phyloP scores from a whole-genome alignment of 768 basidiomycete genomes.

The Leccinum rimulosum region DNA sequence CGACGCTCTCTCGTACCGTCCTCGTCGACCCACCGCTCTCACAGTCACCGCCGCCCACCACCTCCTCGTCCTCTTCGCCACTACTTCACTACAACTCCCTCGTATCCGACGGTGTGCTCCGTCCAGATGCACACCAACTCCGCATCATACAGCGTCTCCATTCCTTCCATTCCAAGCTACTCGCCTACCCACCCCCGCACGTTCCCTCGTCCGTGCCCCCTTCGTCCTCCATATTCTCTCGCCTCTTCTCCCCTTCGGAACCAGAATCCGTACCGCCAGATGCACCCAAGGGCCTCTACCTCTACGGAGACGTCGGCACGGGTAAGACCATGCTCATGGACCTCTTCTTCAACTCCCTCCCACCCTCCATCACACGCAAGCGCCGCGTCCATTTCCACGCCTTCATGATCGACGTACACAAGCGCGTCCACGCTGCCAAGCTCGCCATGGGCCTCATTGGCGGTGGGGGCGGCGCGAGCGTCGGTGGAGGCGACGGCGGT shows the following conservation, averaged over 20 bases:
- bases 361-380: conserved; percentile 61
- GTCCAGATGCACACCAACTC: conserved; percentile 80
- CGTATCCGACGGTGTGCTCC: conserved; percentile 51
- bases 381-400: conserved; percentile 96
- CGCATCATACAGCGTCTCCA: conserved; percentile 83
- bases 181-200: conserved; percentile 65
- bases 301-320: conserved; percentile 95
- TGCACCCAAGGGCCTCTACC: conserved; percentile 86
- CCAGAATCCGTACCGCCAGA: conserved; percentile 41
- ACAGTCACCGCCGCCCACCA: neutral
- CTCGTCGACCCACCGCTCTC: neutral
- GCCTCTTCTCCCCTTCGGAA: conserved; percentile 29
- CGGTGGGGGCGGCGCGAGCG: conserved; percentile 25
- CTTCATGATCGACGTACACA: conserved; percentile 99
- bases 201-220: conserved; percentile 44
- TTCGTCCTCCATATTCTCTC: conserved; percentile 19
- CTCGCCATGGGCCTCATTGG: conserved; percentile 61
- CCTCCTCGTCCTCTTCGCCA: conserved; percentile 14
- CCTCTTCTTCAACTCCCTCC: conserved; percentile 85
- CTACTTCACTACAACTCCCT: conserved; percentile 46
- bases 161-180: conserved; percentile 68
- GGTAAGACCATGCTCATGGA: conserved; percentile 99
- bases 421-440: conserved; percentile 83
- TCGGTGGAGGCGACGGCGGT: conserved; percentile 38
- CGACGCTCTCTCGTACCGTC: neutral